Evolutionary conservation across 352 stramenopile species (phyloP).

Genomic region (Saprolegnia parasitica): DNA sequence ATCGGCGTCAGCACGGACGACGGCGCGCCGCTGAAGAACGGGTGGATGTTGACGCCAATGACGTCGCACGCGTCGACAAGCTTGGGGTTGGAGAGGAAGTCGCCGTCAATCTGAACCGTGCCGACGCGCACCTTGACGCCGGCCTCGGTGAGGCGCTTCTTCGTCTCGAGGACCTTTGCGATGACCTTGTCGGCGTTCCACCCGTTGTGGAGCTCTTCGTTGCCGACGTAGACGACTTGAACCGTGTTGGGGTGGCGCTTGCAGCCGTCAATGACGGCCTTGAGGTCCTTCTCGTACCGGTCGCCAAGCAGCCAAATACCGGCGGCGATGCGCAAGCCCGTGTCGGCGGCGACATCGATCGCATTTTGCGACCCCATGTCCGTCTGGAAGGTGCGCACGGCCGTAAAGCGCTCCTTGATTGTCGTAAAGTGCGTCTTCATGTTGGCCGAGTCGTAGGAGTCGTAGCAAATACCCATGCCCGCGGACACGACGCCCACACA

Average conservation of each 20-base stretch:
- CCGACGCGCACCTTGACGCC: conserved; percentile 32
- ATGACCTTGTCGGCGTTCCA: conserved; percentile 34
- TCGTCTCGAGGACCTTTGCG: conserved; percentile 35
- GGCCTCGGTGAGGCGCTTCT: conserved; percentile 31
- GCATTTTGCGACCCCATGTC: conserved; percentile 21
- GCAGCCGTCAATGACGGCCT: conserved; percentile 33
- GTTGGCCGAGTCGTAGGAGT: conserved; percentile 25
- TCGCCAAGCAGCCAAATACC: conserved; percentile 36
- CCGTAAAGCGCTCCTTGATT: conserved; percentile 21
- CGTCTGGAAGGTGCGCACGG: conserved; percentile 27
- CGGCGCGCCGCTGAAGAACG: conserved; percentile 48
- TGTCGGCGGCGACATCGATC: conserved; percentile 9
- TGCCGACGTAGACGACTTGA: conserved; percentile 38
- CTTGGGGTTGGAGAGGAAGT: conserved; percentile 33
- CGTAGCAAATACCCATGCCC: conserved; percentile 23
- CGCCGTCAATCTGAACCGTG: conserved; percentile 58
- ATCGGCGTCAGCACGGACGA: conserved; percentile 34
- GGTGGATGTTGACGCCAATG: conserved; percentile 67
- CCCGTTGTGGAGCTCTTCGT: conserved; percentile 41
- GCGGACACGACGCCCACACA: background rate
- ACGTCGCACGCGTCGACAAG: conserved; percentile 35
- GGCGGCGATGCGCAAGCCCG: conserved; percentile 31
- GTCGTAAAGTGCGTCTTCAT: conserved; percentile 27
- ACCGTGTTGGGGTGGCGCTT: conserved; percentile 34
- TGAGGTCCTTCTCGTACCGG: conserved; percentile 35